Conservation (phyloP, 768 basidiomycete genomes). For the Kwoniella shandongensis region DNA sequence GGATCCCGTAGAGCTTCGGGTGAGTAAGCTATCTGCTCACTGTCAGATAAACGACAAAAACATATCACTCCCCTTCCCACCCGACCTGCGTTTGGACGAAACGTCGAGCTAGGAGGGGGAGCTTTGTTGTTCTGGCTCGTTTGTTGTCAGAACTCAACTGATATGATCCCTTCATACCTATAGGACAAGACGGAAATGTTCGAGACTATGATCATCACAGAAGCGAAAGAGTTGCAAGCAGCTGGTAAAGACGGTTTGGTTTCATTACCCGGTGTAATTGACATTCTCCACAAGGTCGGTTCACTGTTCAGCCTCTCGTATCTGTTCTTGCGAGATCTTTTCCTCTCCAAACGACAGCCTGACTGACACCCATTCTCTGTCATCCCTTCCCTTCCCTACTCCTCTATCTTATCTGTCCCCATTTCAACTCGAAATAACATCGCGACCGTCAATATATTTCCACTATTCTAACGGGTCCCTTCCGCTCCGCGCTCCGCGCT, state of each 20-base stretch:
- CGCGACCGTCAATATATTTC: too few relatives aligned
- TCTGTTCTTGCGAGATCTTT: conserved; percentile 9
- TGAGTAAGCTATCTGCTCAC: conserved; percentile 53
- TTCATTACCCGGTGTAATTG: conserved; percentile 65
- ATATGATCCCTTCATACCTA: conserved; percentile 10
- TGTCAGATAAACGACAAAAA: too few relatives aligned
- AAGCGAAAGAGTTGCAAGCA: conserved; percentile 58
- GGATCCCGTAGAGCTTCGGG: conserved; percentile 63
- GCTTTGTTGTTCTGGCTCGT: too few relatives aligned
- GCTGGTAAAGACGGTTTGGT: conserved; percentile 59
- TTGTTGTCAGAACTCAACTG: too few relatives aligned
- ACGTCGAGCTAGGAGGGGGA: too few relatives aligned
- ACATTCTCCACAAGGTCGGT: conserved; percentile 65
- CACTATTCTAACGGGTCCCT: too few relatives aligned
- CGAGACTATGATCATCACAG: conserved; percentile 64
- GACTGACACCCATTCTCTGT: conserved; percentile 55
- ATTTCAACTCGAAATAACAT: too few relatives aligned
- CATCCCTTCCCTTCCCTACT: conserved; percentile 2
- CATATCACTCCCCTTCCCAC: too few relatives aligned
- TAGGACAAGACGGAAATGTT: conserved; percentile 72
- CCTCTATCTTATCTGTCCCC: not conserved
- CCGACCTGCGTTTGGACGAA: too few relatives aligned
- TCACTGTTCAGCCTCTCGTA: not conserved
- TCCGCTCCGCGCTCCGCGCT: not conserved
- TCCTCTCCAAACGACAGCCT: conserved; percentile 5